These are phyloP conservation scores for Microdochium nivale DNA, from an alignment of 2,329 filamentous ascomycete species.

Conservation along the genomic window DNA sequence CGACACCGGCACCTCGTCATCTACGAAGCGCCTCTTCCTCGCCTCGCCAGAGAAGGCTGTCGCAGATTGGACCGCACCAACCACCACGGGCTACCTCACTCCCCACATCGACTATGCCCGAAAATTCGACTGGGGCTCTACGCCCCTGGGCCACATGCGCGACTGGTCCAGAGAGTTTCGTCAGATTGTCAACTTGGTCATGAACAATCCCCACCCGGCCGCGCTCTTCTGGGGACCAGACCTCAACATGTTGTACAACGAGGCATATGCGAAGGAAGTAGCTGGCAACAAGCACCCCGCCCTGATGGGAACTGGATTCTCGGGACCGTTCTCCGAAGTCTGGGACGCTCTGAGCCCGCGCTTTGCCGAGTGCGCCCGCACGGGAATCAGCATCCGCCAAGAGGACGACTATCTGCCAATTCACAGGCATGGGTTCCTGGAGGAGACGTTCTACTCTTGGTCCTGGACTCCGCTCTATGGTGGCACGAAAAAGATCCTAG, in stretches of 20 bases:
- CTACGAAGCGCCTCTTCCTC: constrained; percentile 18
- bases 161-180: constrained; percentile 38
- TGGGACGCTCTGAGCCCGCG: constrained; percentile 22
- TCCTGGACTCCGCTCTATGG: constrained; percentile 28
- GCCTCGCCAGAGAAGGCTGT: constrained; percentile 22
- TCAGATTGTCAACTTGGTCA: constrained; percentile 32
- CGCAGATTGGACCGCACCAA: constrained; percentile 22
- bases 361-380: constrained; percentile 26
- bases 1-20: constrained; percentile 17
- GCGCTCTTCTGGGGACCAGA: constrained; percentile 58
- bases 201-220: constrained; percentile 37
- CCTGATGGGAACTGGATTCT: constrained; percentile 50
- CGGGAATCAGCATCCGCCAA: constrained; percentile 21
- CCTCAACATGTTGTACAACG: constrained; percentile 55
- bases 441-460: constrained; percentile 30
- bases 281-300: constrained; percentile 54
- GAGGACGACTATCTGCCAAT: constrained; percentile 24
- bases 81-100: constrained; percentile 20
- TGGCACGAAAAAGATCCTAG: constrained; percentile 22
- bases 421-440: constrained; percentile 23
- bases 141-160: constrained; percentile 35
- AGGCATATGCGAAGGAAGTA: constrained; percentile 45
- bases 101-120: constrained; percentile 19
- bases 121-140: constrained; percentile 35
- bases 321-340: constrained; percentile 46